Base-by-base conservation (phyloP, 371 early-diverging fungal genomes). In the Coemansia sp. region DNA sequence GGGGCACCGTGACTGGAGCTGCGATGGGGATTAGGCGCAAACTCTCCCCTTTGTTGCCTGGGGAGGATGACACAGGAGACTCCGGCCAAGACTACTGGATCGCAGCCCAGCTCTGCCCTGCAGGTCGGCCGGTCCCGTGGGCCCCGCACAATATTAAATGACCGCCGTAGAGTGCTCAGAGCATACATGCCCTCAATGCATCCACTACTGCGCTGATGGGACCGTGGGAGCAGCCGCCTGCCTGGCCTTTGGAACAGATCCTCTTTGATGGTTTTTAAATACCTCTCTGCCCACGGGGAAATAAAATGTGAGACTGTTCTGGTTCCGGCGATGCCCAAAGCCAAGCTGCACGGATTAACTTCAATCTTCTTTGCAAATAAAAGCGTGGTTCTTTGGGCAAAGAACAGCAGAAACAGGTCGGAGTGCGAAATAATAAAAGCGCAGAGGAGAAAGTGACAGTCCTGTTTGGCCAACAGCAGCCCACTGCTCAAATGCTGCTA, bases 161-260 rank as follows among this genome's bases (percentile, higher is more conserved):
- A 4, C 6, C n/a, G 56, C 56, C 56, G 56, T 56, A 56, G 56
- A 56, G 56, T 56, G 56, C 56, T 8, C 28, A n/a, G 18, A 48
- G 59, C 37, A 18, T n/a, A 44, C 7, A 14, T 26, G 25, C 8
- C 53, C 16, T 53, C 26, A 53, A 37, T 37, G 37, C 37, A 37
- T 23, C 33, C 61, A 14, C 64, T 64, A 64, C 64, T 64, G 56
- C 64, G 21, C 39, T 12, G 44, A 47, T 64, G 56, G 64, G 64
- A 64, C 64, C 64, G 64, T 64, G 64, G 64, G 56, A 64, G 64
- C 58, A 37, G 37, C 37, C 9, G 37, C 37, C 37, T 37, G 37
- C 30, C 30, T 7, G 37, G 37, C 37, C 37, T 37, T 37, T 37
- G 11, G 26, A 52, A 25, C 53, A 18, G 50, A 20, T 20, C 50